Conservation (phyloP, 2,329 filamentous ascomycete genomes). For the Botrytis byssoidea region DNA sequence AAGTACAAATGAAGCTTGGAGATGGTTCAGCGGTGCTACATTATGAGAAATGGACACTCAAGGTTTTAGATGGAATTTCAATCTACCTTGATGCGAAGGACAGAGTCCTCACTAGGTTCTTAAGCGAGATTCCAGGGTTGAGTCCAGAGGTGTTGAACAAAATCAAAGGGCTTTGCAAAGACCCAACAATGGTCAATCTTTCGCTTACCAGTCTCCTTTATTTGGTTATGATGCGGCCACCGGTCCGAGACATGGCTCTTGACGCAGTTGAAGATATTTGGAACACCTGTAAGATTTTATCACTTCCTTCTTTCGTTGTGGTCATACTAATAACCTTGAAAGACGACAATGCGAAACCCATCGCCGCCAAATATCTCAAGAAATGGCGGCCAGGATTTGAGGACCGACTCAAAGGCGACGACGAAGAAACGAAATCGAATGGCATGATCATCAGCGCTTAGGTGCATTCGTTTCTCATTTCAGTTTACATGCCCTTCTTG, state of each 20-base stretch:
- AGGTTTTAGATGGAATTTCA: slow-evolving; percentile 83
- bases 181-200: slow-evolving; percentile 62
- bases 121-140: slow-evolving; percentile 86
- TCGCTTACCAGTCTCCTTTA: slow-evolving; percentile 65
- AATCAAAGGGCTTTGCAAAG: slow-evolving; percentile 65
- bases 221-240: slow-evolving; percentile 65
- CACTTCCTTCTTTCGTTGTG: slow-evolving; percentile 1
- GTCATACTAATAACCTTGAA: slow-evolving; percentile 29
- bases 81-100: slow-evolving; percentile 91
- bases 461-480: background rate
- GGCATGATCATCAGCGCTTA: slow-evolving; percentile 17
- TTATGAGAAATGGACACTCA: slow-evolving; percentile 77
- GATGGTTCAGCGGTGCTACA: slow-evolving; percentile 53
- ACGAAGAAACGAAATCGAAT: slow-evolving; percentile 27
- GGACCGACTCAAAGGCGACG: slow-evolving; percentile 30
- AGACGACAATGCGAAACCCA: slow-evolving; percentile 62
- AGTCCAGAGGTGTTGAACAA: slow-evolving; percentile 69
- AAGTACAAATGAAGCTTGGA: slow-evolving; percentile 48
- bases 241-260: slow-evolving; percentile 60
- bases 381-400: slow-evolving; percentile 54
- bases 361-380: slow-evolving; percentile 61
- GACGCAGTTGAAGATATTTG: slow-evolving; percentile 67
- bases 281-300: slow-evolving; percentile 56
- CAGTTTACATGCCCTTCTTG: background rate
- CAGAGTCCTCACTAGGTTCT: slow-evolving; percentile 83